phyloP scores from a whole-genome alignment of 345 rosid genomes.

The Trapa bicornis region DNA sequence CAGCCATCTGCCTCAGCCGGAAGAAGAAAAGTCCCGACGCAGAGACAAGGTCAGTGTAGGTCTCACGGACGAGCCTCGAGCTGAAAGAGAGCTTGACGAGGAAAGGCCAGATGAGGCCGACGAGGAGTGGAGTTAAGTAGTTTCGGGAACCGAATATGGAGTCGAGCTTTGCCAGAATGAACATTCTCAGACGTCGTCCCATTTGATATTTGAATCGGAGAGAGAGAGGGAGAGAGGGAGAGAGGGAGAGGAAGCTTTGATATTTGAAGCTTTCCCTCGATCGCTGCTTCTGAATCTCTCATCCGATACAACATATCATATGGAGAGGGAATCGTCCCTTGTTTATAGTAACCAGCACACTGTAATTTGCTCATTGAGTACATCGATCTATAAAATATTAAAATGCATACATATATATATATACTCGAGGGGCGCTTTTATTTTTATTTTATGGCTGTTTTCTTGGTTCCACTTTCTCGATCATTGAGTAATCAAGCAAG shows the following conservation, averaged over 20 bases:
- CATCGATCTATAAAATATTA: too few species aligned
- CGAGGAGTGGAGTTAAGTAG: conserved; percentile 5
- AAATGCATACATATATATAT: too few species aligned
- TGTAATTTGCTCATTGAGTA: not conserved
- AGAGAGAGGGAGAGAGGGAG: not conserved
- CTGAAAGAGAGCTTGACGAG: conserved; percentile 10
- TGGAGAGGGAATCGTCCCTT: not conserved
- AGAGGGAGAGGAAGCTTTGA: not conserved
- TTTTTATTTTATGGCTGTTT: too few species aligned
- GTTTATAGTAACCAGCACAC: too few species aligned
- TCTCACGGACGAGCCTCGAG: not conserved
- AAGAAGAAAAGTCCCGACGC: conserved; percentile 9
- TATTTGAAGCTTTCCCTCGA: conserved; percentile 3
- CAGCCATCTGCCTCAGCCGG: conserved; percentile 10
- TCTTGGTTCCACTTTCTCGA: too few species aligned
- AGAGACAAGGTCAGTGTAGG: not conserved
- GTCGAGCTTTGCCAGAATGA: conserved; percentile 9
- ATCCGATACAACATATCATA: not conserved
- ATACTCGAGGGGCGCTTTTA: too few species aligned
- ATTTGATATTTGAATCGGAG: not conserved
- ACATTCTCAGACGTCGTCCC: conserved; percentile 7
- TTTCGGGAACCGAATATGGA: conserved; percentile 4
- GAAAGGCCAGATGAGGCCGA: conserved; percentile 15
- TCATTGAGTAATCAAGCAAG: not conserved
- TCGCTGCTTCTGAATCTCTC: not conserved